Conservation (phyloP, 108 stramenopile species). For the Cyclotella atomus region DNA sequence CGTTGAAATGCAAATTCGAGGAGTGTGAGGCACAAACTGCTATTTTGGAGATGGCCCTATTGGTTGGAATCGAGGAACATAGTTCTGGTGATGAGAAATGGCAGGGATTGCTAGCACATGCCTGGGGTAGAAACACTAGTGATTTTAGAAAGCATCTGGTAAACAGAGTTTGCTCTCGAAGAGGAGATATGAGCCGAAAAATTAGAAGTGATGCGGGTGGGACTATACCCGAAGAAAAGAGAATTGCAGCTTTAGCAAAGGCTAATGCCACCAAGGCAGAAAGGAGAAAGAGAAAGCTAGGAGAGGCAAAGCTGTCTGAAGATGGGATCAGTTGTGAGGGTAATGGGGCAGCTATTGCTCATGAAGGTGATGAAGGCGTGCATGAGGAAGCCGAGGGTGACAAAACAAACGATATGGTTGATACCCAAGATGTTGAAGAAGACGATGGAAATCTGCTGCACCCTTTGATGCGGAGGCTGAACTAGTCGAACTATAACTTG, state of each 20-base stretch:
- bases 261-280: conserved; percentile 11
- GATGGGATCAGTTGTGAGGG: too few species aligned
- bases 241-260: too few species aligned
- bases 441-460: too few species aligned
- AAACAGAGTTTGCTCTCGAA: conserved; percentile 58
- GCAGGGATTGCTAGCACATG: conserved; percentile 58
- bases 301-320: background rate
- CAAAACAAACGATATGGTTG: too few species aligned
- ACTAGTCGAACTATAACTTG: too few species aligned
- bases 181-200: conserved; percentile 75
- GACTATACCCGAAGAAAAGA: conserved; percentile 11
- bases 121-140: conserved; percentile 71
- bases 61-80: conserved; percentile 57
- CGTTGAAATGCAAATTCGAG: conserved; percentile 57
- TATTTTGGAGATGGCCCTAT: conserved; percentile 22
- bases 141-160: conserved; percentile 56
- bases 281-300: background rate
- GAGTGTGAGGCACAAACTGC: conserved; percentile 77
- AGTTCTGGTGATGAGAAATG: conserved; percentile 49
- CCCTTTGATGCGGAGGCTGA: too few species aligned
- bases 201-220: conserved; percentile 62
- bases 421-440: too few species aligned
- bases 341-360: too few species aligned
- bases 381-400: too few species aligned
- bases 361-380: too few species aligned